phyloP scores from a whole-genome alignment of 2,329 filamentous ascomycete genomes.

The Davidsoniella eucalypti region DNA sequence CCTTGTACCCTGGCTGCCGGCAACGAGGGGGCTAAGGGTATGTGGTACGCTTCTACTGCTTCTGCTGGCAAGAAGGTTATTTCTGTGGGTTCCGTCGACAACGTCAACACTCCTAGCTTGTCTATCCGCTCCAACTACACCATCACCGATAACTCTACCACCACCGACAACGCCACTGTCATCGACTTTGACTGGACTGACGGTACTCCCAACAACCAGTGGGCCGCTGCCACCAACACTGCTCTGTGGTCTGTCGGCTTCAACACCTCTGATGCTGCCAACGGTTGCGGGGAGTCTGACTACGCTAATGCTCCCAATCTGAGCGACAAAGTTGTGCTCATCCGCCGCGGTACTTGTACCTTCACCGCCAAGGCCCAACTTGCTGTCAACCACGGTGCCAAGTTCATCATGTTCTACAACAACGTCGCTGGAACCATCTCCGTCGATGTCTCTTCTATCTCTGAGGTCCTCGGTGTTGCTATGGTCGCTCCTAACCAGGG shows the following conservation, averaged over 20 bases:
- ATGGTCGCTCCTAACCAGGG: slow-evolving; percentile 28
- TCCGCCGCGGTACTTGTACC: slow-evolving; percentile 41
- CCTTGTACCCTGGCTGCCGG: slow-evolving; percentile 37
- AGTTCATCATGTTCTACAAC: slow-evolving; percentile 48
- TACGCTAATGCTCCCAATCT: slow-evolving; percentile 40
- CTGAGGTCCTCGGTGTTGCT: slow-evolving; percentile 22
- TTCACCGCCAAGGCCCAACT: slow-evolving; percentile 38
- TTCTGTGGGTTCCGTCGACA: slow-evolving; percentile 35
- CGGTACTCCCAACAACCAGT: slow-evolving; percentile 24
- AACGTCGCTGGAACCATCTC: slow-evolving; percentile 24
- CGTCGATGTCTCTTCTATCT: slow-evolving; percentile 20
- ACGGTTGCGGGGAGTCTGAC: slow-evolving; percentile 33
- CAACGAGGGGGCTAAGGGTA: slow-evolving; percentile 29
- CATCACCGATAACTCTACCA: slow-evolving; percentile 15
- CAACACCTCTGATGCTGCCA: slow-evolving; percentile 30
- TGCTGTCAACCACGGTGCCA: slow-evolving; percentile 36
- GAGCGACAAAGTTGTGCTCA: slow-evolving; percentile 38
- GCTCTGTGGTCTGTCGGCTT: slow-evolving; percentile 33
- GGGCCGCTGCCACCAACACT: slow-evolving; percentile 27
- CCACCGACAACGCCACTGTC: slow-evolving; percentile 17
- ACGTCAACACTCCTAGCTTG: slow-evolving; percentile 26
- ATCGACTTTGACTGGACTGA: slow-evolving; percentile 27
- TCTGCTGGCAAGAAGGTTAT: slow-evolving; percentile 31
- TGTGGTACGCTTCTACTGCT: slow-evolving; percentile 32
- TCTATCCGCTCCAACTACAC: slow-evolving; percentile 26